Evolutionary conservation across 2,329 filamentous ascomycete genomes (phyloP), one percentile per base, ranked within the genome.

Genomic region (Biscogniauxia mediterranea): DNA sequence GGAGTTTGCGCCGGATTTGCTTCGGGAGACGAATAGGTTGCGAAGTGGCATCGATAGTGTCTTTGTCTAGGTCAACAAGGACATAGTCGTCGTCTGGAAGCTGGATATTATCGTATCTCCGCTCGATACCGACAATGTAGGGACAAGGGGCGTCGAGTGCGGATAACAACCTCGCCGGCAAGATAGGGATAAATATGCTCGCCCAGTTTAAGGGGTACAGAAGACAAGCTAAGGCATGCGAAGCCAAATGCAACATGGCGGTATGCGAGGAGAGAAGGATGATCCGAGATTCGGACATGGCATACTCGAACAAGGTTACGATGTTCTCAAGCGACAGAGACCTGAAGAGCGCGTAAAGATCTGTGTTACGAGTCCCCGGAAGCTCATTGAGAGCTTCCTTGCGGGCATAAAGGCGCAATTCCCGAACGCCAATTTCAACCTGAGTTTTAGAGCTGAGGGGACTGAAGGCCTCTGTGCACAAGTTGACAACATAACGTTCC

Each of bases 71-170:
- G 75, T 99, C 95, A 42, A 98, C 93, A 17, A 98, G 81, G 19
- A 98, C 93, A 74, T 94, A 98, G 72, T 98, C 95, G 70, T 98
- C 95, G 6, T 97, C 92, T 0, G 95, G 95, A 51, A 98, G 84
- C 68, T 93, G 89, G 54, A 93, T 85, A 60, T 87, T 87, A 69
- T 96, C 92, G 73, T 98, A 98, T 60, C 93, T 87, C 67, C 93
- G 86, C 78, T 99, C 95, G 61, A 99, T 92, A 55, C 95, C 95
- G 52, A 98, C 92, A 67, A 99, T 97, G 71, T 98, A 99, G 0
- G 95, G 95, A 69, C 95, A 98, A 2, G 94, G 94, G 0, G 94
- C 94, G 70, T 98, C 95, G 19, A 99, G 83, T 2, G 93, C 94
- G 57, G 95, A 93, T 9, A 99, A 83, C 21, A 99, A 81, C 42